phyloP scores from a whole-genome alignment of 2,329 filamentous ascomycete genomes.

The Akanthomyces uredinophilus region DNA sequence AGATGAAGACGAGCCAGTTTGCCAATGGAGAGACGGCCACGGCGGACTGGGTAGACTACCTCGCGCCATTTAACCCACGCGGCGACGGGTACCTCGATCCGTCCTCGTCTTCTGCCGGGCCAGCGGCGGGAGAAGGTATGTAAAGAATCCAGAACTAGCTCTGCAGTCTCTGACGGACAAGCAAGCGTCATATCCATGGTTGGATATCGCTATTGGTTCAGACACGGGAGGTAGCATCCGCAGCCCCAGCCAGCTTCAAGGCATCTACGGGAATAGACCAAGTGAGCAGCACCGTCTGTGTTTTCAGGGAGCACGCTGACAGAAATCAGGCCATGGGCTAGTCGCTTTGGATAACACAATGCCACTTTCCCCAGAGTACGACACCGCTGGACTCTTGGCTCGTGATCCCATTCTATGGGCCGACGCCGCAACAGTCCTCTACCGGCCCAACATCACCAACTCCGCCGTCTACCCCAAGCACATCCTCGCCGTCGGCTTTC shows the following conservation, averaged over 20 bases:
- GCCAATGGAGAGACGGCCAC: slow-evolving; percentile 38
- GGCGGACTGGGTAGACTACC: slow-evolving; percentile 37
- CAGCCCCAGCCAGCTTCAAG: slow-evolving; percentile 38
- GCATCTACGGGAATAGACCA: slow-evolving; percentile 42
- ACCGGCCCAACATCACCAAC: slow-evolving; percentile 30
- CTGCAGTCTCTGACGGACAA: not conserved
- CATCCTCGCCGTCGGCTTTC: slow-evolving; percentile 28
- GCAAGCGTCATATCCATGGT: slow-evolving; percentile 40
- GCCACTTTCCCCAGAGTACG: slow-evolving; percentile 35
- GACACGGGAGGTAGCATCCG: slow-evolving; percentile 44
- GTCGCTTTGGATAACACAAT: slow-evolving; percentile 35
- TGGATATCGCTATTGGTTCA: slow-evolving; percentile 39
- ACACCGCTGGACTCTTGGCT: slow-evolving; percentile 40
- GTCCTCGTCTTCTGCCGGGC: slow-evolving; percentile 35
- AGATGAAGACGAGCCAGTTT: slow-evolving; percentile 42
- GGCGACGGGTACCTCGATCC: slow-evolving; percentile 44
- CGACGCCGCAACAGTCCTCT: slow-evolving; percentile 26
- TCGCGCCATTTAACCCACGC: slow-evolving; percentile 38
- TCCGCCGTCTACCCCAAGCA: slow-evolving; percentile 25
- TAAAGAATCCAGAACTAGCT: no score
- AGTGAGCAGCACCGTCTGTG: slow-evolving; percentile 16
- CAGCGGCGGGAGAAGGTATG: slow-evolving; percentile 16
- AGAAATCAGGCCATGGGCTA: slow-evolving; percentile 25
- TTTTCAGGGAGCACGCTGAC: not conserved
- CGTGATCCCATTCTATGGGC: slow-evolving; percentile 33